Conservation (phyloP, 345 rosid genomes). For the Moricandia moricandioides region DNA sequence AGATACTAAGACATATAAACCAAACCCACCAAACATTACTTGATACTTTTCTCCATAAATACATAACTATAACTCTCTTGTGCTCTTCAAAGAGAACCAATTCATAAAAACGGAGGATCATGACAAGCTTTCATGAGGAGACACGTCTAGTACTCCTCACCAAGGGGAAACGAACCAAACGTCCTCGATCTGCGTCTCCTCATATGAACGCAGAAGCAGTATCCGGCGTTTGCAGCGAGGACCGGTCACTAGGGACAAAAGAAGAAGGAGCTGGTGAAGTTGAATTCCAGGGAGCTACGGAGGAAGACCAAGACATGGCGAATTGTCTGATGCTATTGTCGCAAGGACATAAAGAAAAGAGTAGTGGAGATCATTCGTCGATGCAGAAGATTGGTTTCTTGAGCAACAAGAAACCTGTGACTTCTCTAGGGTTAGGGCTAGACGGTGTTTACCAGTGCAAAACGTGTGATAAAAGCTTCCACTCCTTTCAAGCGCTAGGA, state of each 20-base stretch:
- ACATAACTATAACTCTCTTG: constrained; percentile 8
- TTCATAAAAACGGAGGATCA: constrained; percentile 7
- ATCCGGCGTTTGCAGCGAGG: constrained; percentile 33
- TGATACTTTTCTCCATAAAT: constrained; percentile 30
- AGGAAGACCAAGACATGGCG: constrained; percentile 92
- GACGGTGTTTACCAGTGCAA: constrained; percentile 63
- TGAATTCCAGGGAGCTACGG: constrained; percentile 30
- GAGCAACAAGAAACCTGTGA: constrained; percentile 14
- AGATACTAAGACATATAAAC: constrained; percentile 26
- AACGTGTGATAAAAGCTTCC: constrained; percentile 75
- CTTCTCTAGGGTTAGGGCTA: constrained; percentile 29
- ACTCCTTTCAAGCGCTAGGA: constrained; percentile 92
- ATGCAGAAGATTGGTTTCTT: constrained; percentile 14
- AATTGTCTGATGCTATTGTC: constrained; percentile 88
- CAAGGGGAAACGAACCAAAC: constrained; percentile 79
- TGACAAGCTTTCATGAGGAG: constrained; percentile 41
- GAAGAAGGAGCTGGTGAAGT: constrained; percentile 43
- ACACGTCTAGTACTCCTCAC: constrained; percentile 37
- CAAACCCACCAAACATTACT: constrained; percentile 35
- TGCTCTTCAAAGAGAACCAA: constrained; percentile 19
- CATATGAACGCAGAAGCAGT: constrained; percentile 31
- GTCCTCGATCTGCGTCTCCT: constrained; percentile 55
- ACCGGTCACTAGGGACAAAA: constrained; percentile 25
- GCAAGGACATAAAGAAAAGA: constrained; percentile 54
- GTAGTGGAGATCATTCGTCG: constrained; percentile 39